Evolutionary conservation across 768 basidiomycete species (phyloP).

Genomic region (Mycena maculata): DNA sequence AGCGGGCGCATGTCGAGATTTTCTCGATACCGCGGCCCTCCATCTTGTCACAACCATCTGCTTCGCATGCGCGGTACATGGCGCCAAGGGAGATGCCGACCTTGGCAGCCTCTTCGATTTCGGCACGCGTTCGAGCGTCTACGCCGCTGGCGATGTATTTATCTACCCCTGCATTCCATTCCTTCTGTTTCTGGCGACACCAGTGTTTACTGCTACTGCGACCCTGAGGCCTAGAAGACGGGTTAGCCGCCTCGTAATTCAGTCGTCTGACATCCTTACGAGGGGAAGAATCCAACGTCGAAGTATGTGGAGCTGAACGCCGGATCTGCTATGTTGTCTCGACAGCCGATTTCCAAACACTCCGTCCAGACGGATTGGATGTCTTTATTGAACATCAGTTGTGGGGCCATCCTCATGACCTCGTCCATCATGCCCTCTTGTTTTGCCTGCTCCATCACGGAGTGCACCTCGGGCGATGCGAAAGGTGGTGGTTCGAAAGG

Average conservation of each 20-base stretch:
- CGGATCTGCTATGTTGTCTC: conserved; percentile 1
- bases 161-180: conserved; percentile 42
- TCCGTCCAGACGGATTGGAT: not conserved
- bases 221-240: conserved; percentile 8
- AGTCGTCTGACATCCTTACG: not conserved
- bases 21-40: conserved; percentile 34
- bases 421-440: conserved; percentile 1
- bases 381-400: conserved; percentile 3
- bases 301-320: conserved; percentile 19
- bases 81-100: conserved; percentile 38
- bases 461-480: conserved; percentile 1
- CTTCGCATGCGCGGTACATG: conserved; percentile 38
- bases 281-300: conserved; percentile 9
- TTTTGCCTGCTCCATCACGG: conserved; percentile 9
- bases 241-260: not conserved
- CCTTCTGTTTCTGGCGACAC: conserved; percentile 27
- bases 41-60: conserved; percentile 27
- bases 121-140: conserved; percentile 29
- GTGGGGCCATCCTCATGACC: conserved; percentile 6
- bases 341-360: conserved; percentile 11
- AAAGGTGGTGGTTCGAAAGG: not conserved
- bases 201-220: conserved; percentile 20
- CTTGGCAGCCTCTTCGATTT: conserved; percentile 40
- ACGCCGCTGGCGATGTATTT: conserved; percentile 34
- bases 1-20: conserved; percentile 33